These are phyloP conservation scores for Boletus sp. DNA, from an alignment of 1,284 basidiomycete species.

Conservation along the genomic window DNA sequence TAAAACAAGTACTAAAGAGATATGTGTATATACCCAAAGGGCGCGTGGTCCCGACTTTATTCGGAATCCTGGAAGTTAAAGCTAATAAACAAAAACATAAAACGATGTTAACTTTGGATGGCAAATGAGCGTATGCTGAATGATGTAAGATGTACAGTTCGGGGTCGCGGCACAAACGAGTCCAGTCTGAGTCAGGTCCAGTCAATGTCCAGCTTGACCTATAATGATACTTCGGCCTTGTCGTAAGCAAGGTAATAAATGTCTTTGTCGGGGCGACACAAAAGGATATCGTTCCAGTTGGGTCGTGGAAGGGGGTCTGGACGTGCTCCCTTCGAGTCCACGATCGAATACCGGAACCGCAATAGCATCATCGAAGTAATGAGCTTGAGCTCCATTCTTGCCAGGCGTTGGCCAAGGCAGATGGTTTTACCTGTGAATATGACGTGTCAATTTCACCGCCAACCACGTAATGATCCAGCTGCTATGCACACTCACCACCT, in stretches of 20 bases:
- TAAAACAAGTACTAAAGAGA: slow-evolving; percentile 6
- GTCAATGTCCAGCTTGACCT: slow-evolving; percentile 29
- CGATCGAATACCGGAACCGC: slow-evolving; percentile 52
- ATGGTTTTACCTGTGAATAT: slow-evolving; percentile 51
- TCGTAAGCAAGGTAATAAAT: slow-evolving; percentile 52
- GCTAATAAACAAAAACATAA: slow-evolving; percentile 25
- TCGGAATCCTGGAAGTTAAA: slow-evolving; percentile 15
- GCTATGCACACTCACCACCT: slow-evolving; percentile 49
- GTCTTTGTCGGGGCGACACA: slow-evolving; percentile 55
- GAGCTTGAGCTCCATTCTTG: slow-evolving; percentile 66
- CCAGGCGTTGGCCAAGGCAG: slow-evolving; percentile 68
- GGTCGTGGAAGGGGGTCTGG: slow-evolving; percentile 49
- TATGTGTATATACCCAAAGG: slow-evolving; percentile 7
- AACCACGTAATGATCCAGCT: slow-evolving; percentile 21
- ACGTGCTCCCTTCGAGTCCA: slow-evolving; percentile 47
- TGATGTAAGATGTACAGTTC: slow-evolving; percentile 15
- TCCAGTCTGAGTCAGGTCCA: slow-evolving; percentile 4
- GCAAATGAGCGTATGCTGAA: slow-evolving; percentile 11
- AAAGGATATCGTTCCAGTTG: slow-evolving; percentile 71
- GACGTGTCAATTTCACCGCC: slow-evolving; percentile 16
- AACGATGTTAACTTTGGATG: slow-evolving; percentile 1
- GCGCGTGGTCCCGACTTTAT: slow-evolving; percentile 17
- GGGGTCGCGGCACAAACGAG: slow-evolving; percentile 16
- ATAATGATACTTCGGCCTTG: slow-evolving; percentile 18
- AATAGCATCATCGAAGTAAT: slow-evolving; percentile 60